These are phyloP conservation scores for Marvania coccoides DNA, from an alignment of 139 green algal species.

Conservation along the genomic window DNA sequence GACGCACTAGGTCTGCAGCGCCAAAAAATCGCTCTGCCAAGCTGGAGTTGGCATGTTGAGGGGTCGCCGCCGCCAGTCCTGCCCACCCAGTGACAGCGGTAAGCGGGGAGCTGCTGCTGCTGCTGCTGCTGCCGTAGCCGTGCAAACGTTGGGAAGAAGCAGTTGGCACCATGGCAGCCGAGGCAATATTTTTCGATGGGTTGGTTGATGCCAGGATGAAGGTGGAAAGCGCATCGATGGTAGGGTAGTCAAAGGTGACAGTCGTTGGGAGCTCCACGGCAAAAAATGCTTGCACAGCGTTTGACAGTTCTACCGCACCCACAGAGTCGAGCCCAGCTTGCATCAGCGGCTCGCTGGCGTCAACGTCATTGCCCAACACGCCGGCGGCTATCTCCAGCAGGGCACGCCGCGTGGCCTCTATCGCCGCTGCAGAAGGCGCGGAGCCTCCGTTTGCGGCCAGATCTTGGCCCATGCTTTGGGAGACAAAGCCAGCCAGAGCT, in stretches of 20 bases:
- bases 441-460: neutral
- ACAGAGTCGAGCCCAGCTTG: slow-evolving; percentile 1
- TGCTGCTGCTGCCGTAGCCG: too few species aligned
- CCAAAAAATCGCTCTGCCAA: neutral
- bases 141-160: neutral
- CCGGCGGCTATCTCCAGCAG: neutral
- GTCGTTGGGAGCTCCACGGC: slow-evolving; percentile 39
- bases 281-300: slow-evolving; percentile 18
- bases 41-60: neutral
- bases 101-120: neutral
- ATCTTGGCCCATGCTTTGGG: neutral
- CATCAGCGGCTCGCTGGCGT: neutral
- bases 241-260: slow-evolving; percentile 55
- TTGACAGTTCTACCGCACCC: slow-evolving; percentile 31
- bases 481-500: neutral
- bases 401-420: neutral
- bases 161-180: too few species aligned
- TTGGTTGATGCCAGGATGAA: neutral
- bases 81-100: neutral
- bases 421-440: neutral
- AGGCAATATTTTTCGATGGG: neutral
- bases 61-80: neutral
- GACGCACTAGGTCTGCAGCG: neutral
- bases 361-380: neutral
- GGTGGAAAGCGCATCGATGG: slow-evolving; percentile 24